phyloP scores from a whole-genome alignment of 345 rosid genomes.

The Cardamine chenopodiifolia region DNA sequence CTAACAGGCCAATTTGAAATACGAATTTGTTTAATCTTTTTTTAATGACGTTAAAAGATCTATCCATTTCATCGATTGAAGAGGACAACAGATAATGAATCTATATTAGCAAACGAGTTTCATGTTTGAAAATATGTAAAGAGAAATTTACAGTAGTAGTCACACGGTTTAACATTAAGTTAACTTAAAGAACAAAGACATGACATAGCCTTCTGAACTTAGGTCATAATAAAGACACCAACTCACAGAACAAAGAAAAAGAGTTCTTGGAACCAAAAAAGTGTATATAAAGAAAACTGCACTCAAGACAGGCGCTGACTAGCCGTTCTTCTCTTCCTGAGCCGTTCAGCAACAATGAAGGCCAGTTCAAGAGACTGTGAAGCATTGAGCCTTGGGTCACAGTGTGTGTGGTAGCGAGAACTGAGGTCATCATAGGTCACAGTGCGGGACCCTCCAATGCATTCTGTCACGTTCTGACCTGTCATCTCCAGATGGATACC shows the following conservation, averaged over 20 bases:
- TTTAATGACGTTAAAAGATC: background rate
- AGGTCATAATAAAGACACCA: slow-evolving; percentile 14
- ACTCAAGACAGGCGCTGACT: slow-evolving; percentile 38
- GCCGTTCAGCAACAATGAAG: slow-evolving; percentile 64
- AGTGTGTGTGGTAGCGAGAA: slow-evolving; percentile 69
- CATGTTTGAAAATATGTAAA: background rate
- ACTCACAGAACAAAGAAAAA: slow-evolving; percentile 27
- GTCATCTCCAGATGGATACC: slow-evolving; percentile 72
- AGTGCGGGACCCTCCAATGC: slow-evolving; percentile 65
- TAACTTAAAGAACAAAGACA: slow-evolving; percentile 30
- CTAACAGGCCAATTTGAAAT: slow-evolving; percentile 27
- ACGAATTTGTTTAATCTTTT: background rate
- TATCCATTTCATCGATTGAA: background rate
- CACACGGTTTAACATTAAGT: slow-evolving; percentile 23
- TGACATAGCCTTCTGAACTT: background rate
- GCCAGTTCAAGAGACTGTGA: slow-evolving; percentile 66
- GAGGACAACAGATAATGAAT: background rate
- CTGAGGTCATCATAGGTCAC: slow-evolving; percentile 60
- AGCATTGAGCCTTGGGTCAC: slow-evolving; percentile 67
- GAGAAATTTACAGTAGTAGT: slow-evolving; percentile 8
- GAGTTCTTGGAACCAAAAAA: slow-evolving; percentile 14
- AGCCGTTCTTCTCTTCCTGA: slow-evolving; percentile 55
- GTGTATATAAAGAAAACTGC: slow-evolving; percentile 3
- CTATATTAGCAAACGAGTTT: background rate
- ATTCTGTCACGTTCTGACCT: slow-evolving; percentile 67